Base-by-base conservation (phyloP, 352 stramenopile species). In the Globisporangium spinosum region DNA sequence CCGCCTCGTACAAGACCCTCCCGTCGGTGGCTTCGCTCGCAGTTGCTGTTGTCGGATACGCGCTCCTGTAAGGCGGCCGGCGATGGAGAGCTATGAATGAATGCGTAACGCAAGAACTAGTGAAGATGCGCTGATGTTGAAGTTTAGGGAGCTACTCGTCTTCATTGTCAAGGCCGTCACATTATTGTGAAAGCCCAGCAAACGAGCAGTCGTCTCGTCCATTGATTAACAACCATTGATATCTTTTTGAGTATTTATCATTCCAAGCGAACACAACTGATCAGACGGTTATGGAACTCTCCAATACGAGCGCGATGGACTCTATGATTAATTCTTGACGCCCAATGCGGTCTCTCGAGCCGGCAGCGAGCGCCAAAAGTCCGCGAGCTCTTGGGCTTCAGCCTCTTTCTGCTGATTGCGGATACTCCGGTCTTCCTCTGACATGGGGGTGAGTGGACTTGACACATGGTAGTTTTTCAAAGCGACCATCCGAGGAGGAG, bases 361-460 rank as follows among this genome's bases (percentile, higher is more conserved):
- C 29, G 55, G 55, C 20, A 60, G 29, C 29, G 55, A 60, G 55
- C 55, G 27, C 55, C 55, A 60, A 45, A 60, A 60, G 55, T 60
- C 17, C 15, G 25, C 1, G 27, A 60, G 15, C 27, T 60, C 29
- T 23, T 45, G 55, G 17, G 9, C 38, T 45, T 43, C 55, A 10
- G 15, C 1, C 34, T 43, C 55, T 35, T 35, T 6, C 23, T 35
- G 55, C 55, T 60, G 55, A 3, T 60, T 7, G 15, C 55, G 55
- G 6, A 1, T 20, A 9, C 22, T 17, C 7, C 29, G 29, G 29
- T 60, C 55, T 45, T 59, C 54, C 22, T 40, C 54, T n/a, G 54
- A 59, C 54, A 59, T 59, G 54, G 27, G 7, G 15, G 27, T 12
- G 3, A 23, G 15, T 12, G 27, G 54, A 40, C 12, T 40, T 12